Base-by-base conservation (phyloP, 2,329 filamentous ascomycete species). In the Triangularia verruculosa region DNA sequence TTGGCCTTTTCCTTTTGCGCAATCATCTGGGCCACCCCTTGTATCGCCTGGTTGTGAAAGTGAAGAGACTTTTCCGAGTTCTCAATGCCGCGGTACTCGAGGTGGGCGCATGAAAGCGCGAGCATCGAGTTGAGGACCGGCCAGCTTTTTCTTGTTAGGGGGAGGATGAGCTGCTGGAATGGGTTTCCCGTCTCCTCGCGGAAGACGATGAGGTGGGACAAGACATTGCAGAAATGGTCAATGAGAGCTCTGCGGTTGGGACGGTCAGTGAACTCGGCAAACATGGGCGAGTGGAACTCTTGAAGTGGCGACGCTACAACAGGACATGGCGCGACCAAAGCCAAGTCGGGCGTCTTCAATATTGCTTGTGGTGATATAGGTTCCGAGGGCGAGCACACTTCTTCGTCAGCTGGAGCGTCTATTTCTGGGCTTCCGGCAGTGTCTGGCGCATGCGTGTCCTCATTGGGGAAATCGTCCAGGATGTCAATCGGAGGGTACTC, bases 101-200 rank as follows among this genome's bases (percentile, higher is more conserved):
- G 79, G 73, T 97, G 95, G 64, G 93, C 94, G 62, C 90, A 91
- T 0, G 92, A 86, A 7, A 97, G 79, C 0, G 93, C 92, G 64
- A 91, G 93, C 64, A 97, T 89, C 9, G 93, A 92, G 72, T 95
- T 92, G 74, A 91, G 90, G 3, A 97, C 82, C 1, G 85, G 82
- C 0, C 78, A 77, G 70, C 83, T 86, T 52, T 72, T 77, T 57
- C 82, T 78, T 2, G 83, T 85, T 43, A 89, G 76, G 1, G 86
- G 86, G n/a, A 88, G 75, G 8, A 88, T 82, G 13, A 88, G 77
- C 68, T 87, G 84, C 67, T 86, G 83, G 69, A 88, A 88, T 0
- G 86, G 85, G 65, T 88, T 88, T 20, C 84, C 85, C 3, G 79
- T 79, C 67, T 88, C 85, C 71, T 88, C 86, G 30, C 85, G 80